Conservation (phyloP, 306 rosid species). For the Begonia peltatifolia region DNA sequence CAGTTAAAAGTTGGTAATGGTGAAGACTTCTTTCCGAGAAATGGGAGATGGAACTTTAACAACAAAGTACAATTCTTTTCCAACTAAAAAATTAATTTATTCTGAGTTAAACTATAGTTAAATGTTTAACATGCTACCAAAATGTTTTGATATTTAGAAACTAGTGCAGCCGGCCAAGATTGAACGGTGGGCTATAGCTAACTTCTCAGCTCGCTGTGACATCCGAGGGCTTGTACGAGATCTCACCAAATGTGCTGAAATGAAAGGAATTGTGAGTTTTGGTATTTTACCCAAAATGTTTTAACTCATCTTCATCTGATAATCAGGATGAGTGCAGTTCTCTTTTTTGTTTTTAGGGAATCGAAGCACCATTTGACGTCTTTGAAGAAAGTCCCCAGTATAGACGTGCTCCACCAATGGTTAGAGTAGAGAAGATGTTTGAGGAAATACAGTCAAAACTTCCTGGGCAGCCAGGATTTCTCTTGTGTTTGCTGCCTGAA, state of each 20-base stretch:
- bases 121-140: slow-evolving; percentile 1
- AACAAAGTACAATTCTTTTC: slow-evolving; percentile 39
- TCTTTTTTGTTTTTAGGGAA: slow-evolving; percentile 21
- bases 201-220: slow-evolving; percentile 84
- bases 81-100: background rate
- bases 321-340: background rate
- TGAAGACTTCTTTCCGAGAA: slow-evolving; percentile 69
- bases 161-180: slow-evolving; percentile 42
- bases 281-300: background rate
- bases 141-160: slow-evolving; percentile 28
- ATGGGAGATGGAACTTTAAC: slow-evolving; percentile 91
- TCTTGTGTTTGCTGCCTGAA: slow-evolving; percentile 82
- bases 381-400: slow-evolving; percentile 45
- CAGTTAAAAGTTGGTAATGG: slow-evolving; percentile 80
- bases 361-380: slow-evolving; percentile 40
- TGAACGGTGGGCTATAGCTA: slow-evolving; percentile 64
- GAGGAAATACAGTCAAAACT: slow-evolving; percentile 46
- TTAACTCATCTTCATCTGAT: too few relatives aligned
- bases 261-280: slow-evolving; percentile 79
- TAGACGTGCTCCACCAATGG: slow-evolving; percentile 66
- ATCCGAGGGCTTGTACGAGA: slow-evolving; percentile 36
- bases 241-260: slow-evolving; percentile 46
- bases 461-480: slow-evolving; percentile 57
- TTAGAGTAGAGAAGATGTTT: slow-evolving; percentile 77
- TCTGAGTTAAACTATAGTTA: background rate